Base-by-base conservation (phyloP, 2,329 filamentous ascomycete genomes). In the Alternaria hordeiaustralica region DNA sequence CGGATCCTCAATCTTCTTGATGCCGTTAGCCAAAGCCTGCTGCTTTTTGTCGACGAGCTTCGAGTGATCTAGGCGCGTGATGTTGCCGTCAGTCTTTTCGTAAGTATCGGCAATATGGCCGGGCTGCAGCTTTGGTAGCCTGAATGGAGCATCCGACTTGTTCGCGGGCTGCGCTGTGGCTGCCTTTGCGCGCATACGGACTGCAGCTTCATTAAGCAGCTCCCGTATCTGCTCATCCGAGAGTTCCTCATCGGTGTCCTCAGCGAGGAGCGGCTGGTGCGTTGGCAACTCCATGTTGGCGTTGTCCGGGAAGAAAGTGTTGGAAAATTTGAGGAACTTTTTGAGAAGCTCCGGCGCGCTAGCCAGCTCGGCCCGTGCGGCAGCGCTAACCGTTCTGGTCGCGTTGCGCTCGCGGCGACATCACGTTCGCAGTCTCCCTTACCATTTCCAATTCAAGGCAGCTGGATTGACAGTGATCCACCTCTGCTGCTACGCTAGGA, bases 141-240 rank as follows among this genome's bases (percentile, higher is more conserved):
- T 86, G 72, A 81, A 80, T 61, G 73, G 73, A 28, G 67, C 68
- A 45, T 77, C 67, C 33, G 70, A 69, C 25, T 41, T 33, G 75
- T 65, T 65, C 44, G 71, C 69, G 76, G 75, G 70, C 53, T 66
- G 63, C 57, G 61, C 60, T 50, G 55, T 43, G 71, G 78, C 65
- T 60, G 78, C 76, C 65, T 82, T 82, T 70, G 82, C 78, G 55
- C 81, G 77, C 70, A 92, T 79, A 65, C 89, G 85, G 63, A 80
- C 78, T 72, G 91, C 88, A 60, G 90, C 90, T 78, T 90, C 85
- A 58, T 84, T 83, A 55, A 92, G 84, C 60, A 92, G 82, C 74
- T 86, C 81, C 58, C 88, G 85, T 55, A 92, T 86, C 59, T 90
- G 86, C 68, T 88, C 85, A 75, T 91, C 88, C 41, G 85, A 87